Conservation (phyloP, 208 protist species). For the Leptomonas pyrrhocoris region DNA sequence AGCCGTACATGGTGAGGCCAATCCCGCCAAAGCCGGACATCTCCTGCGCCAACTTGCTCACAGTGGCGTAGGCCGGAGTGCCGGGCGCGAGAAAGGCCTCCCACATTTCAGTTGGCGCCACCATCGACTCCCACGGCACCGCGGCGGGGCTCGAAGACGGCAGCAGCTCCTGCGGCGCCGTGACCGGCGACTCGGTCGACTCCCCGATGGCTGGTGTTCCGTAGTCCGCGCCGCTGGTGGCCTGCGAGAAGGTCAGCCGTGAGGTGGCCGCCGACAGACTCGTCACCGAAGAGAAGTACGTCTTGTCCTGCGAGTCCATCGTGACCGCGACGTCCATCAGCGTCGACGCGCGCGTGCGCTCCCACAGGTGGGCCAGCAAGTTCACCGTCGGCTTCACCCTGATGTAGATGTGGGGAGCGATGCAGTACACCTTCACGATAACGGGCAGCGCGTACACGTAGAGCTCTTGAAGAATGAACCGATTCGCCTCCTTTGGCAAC, state of each 20-base stretch:
- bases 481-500: constrained; percentile 43
- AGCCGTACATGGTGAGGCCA: constrained; percentile 74
- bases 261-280: constrained; percentile 23
- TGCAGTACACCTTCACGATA: constrained; percentile 87
- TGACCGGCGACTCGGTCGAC: neutral
- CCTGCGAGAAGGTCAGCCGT: constrained; percentile 4
- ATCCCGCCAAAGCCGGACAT: constrained; percentile 41
- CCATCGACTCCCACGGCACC: constrained; percentile 26
- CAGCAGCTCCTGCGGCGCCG: constrained; percentile 6
- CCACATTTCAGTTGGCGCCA: constrained; percentile 44
- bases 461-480: constrained; percentile 81
- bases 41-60: constrained; percentile 44
- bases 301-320: constrained; percentile 71
- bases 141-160: neutral
- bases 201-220: neutral
- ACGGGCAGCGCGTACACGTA: constrained; percentile 64
- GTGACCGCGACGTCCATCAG: constrained; percentile 41
- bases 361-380: constrained; percentile 40
- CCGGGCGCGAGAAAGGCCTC: constrained; percentile 59
- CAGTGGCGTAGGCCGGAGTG: constrained; percentile 40
- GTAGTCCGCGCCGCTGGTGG: constrained; percentile 20
- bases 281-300: constrained; percentile 37
- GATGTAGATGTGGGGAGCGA: constrained; percentile 53
- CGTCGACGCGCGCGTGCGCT: constrained; percentile 18
- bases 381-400: constrained; percentile 65